phyloP scores from a whole-genome alignment of 1,284 basidiomycete genomes.

The Stereum hirsutum region DNA sequence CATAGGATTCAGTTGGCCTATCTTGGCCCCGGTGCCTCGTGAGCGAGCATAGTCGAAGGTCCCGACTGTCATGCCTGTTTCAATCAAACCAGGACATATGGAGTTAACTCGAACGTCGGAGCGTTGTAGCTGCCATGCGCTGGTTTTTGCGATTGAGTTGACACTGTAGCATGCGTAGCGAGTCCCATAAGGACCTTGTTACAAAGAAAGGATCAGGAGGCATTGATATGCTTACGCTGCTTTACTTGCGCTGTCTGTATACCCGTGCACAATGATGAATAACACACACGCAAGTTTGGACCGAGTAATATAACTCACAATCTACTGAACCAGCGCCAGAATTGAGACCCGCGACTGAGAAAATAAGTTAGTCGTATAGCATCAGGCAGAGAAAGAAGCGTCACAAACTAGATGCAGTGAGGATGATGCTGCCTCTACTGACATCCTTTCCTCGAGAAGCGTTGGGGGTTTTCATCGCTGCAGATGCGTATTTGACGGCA shows the following conservation, averaged over 20 bases:
- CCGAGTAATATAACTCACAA: too few relatives aligned
- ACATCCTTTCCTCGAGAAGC: conserved; percentile 55
- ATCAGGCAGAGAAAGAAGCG: not conserved
- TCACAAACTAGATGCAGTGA: conserved; percentile 76
- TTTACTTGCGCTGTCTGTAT: conserved; percentile 78
- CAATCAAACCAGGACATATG: conserved; percentile 87
- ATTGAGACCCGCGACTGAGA: conserved; percentile 72
- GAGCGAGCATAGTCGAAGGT: conserved; percentile 73
- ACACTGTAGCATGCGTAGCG: conserved; percentile 38
- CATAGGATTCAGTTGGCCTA: conserved; percentile 83
- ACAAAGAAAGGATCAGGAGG: not conserved
- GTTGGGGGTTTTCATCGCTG: conserved; percentile 68
- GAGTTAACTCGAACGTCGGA: conserved; percentile 85
- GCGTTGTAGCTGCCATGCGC: conserved; percentile 73
- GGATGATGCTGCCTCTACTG: conserved; percentile 76
- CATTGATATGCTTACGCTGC: conserved; percentile 57
- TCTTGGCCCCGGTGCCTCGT: conserved; percentile 63
- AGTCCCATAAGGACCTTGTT: conserved; percentile 7
- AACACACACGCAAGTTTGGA: too few relatives aligned
- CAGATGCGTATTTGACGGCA: conserved; percentile 82
- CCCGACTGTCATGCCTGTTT: conserved; percentile 77
- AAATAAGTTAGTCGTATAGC: not conserved
- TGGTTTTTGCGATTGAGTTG: conserved; percentile 79
- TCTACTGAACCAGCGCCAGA: conserved; percentile 82
- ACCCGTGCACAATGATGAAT: too few relatives aligned